Evolutionary conservation across 1,139 yeast genomes (phyloP).

Genomic region (Arxiozyma telluris): DNA sequence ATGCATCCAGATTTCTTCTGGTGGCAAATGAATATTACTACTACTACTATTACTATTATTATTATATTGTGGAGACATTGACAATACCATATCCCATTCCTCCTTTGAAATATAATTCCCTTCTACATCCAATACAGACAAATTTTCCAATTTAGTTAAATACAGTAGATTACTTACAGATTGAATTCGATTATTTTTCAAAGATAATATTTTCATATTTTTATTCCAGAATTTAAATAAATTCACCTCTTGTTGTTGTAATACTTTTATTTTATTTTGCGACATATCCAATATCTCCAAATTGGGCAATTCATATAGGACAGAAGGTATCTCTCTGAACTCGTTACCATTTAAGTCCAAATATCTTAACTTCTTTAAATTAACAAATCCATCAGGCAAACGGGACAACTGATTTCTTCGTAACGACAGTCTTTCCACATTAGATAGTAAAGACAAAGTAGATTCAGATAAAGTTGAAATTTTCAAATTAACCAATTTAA

Average conservation of each 20-base stretch:
- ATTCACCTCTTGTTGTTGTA: conserved; percentile 35
- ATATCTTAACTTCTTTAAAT: conserved; percentile 44
- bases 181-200: conserved; percentile 53
- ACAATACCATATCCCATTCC: conserved; percentile 47
- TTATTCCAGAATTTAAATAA: conserved; percentile 34
- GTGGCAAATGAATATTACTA: conserved; percentile 6
- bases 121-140: conserved; percentile 60
- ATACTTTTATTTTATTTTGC: conserved; percentile 40
- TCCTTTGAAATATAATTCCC: conserved; percentile 57
- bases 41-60: conserved; percentile 3
- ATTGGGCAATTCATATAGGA: conserved; percentile 35
- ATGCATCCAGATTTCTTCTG: background rate
- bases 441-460: conserved; percentile 35
- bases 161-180: conserved; percentile 51
- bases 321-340: conserved; percentile 45
- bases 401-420: conserved; percentile 42
- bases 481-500: conserved; percentile 24
- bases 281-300: conserved; percentile 67
- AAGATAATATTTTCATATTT: conserved; percentile 48
- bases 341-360: conserved; percentile 59
- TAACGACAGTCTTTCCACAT: conserved; percentile 46
- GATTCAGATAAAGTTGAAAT: conserved; percentile 26
- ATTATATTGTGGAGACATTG: conserved; percentile 27
- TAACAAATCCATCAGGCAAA: conserved; percentile 42
- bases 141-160: conserved; percentile 42